Conservation (phyloP, 75 land plant species). For the Pinus tabuliformis region DNA sequence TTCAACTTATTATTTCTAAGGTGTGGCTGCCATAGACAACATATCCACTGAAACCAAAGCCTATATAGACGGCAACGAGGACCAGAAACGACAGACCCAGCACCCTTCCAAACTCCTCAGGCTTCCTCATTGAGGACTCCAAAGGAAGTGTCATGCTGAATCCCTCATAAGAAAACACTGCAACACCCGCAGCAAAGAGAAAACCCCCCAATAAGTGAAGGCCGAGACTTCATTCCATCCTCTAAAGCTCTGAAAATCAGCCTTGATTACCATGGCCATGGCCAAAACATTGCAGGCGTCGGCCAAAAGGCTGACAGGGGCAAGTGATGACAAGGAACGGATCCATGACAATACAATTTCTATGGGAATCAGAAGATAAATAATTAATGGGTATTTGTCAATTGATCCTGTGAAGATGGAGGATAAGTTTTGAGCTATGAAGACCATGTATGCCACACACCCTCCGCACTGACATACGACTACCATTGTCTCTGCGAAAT, state of each 20-base stretch:
- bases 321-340: slow-evolving; percentile 50
- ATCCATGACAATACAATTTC: slow-evolving; percentile 53
- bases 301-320: slow-evolving; percentile 76
- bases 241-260: slow-evolving; percentile 27
- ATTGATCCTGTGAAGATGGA: slow-evolving; percentile 39
- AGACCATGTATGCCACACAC: slow-evolving; percentile 67
- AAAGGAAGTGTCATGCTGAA: slow-evolving; percentile 75
- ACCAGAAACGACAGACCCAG: slow-evolving; percentile 31
- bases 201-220: slow-evolving; percentile 18
- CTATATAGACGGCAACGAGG: slow-evolving; percentile 42
- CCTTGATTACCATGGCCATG: slow-evolving; percentile 65
- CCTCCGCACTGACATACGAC: slow-evolving; percentile 63
- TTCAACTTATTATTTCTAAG: slow-evolving; percentile 68
- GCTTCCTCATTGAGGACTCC: slow-evolving; percentile 64
- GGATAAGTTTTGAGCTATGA: slow-evolving; percentile 69
- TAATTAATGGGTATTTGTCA: slow-evolving; percentile 23
- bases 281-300: slow-evolving; percentile 66
- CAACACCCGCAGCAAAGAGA: slow-evolving; percentile 67
- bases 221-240: slow-evolving; percentile 5
- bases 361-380: slow-evolving; percentile 35
- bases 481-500: slow-evolving; percentile 45
- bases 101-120: slow-evolving; percentile 27
- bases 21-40: slow-evolving; percentile 72
- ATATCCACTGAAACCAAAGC: slow-evolving; percentile 67
- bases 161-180: slow-evolving; percentile 76